Base-by-base conservation (phyloP, 2,329 filamentous ascomycete species). In the Microcyclosporella mali region DNA sequence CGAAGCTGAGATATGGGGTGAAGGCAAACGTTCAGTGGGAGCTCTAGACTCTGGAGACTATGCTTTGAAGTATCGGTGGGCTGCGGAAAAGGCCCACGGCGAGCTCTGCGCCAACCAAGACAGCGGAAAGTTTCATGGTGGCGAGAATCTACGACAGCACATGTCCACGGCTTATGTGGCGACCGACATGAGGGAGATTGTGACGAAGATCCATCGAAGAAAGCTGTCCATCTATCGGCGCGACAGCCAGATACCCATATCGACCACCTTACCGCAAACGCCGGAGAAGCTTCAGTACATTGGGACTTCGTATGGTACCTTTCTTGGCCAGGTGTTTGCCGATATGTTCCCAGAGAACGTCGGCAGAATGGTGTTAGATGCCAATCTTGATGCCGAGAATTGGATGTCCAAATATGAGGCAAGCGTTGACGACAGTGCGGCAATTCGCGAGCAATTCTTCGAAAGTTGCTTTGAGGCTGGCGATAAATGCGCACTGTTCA, bases 371-470 rank as follows among this genome's bases (percentile, higher is more conserved):
- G 17, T 43, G 1, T 12, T 43, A 10, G 41, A 43, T 29, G 34
- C 72, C 6, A 66, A 68, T 35, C 49, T 61, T 2, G 56, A 61
- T 46, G 64, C 55, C 37, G 67, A 63, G 39, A 52, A 52, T 16
- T 52, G 50, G 50, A 37, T 46, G 6, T 45, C 43, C 15, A 43
- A 46, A 12, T 51, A 50, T 19, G 52, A 52, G 28, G 43, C 43
- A 18, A 42, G 42, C 30, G 51, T 50, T 34, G 47, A 52, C 25
- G 52, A 52, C 27, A 43, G 49, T 21, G 43, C 31, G 11, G 39
- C 41, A 34, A 48, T 41, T 16, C 39, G 44, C 29, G 40, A 46
- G 14, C 29, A 38, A 21, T 46, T 46, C 36, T 43, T 46, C 36
- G 44, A 49, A 27, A 48, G 28, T 19, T 46, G 38, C 41, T 50